A percentile compares a stretch with the other conserved stretches of the same genome.
Evolutionary conservation across 805 yeast genomes (phyloP).

Genomic region (Babjeviella inositovora): DNA sequence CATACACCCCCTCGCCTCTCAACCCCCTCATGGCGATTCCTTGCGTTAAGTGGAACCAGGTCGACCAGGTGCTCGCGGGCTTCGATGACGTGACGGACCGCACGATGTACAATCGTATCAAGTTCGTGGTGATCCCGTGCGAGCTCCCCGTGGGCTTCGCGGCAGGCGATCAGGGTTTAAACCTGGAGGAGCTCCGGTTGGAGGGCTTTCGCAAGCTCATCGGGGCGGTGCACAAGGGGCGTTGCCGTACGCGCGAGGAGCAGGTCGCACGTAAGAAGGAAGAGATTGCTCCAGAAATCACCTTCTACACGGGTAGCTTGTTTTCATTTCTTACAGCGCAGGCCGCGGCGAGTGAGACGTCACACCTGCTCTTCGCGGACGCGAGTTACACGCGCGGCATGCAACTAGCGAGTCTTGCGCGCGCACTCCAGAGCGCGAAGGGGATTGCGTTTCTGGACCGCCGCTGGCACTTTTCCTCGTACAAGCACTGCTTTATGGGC

Average conservation of each 20-base stretch:
- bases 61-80: conserved; percentile 89
- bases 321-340: conserved; percentile 45
- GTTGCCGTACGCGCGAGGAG: conserved; percentile 26
- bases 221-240: conserved; percentile 41
- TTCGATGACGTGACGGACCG: conserved; percentile 57
- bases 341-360: conserved; percentile 15
- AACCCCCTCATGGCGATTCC: conserved; percentile 38
- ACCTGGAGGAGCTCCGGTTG: conserved; percentile 78
- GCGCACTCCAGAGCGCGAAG: conserved; percentile 46
- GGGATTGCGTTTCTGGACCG: conserved; percentile 64
- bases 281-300: conserved; percentile 56
- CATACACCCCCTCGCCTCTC: conserved; percentile 39
- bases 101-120: conserved; percentile 44
- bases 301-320: conserved; percentile 77
- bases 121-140: conserved; percentile 75
- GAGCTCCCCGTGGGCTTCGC: conserved; percentile 43
- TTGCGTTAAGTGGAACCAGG: conserved; percentile 72
- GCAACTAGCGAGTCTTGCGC: conserved; percentile 35
- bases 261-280: conserved; percentile 15
- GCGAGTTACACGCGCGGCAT: conserved; percentile 18
- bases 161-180: conserved; percentile 42
- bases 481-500: conserved; percentile 69
- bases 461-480: conserved; percentile 80
- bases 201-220: conserved; percentile 73
- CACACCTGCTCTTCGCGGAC: conserved; percentile 15